Evolutionary conservation across 2,329 filamentous ascomycete genomes (phyloP), one percentile per base, ranked within the genome.

Genomic region (Aspergillus candidus): DNA sequence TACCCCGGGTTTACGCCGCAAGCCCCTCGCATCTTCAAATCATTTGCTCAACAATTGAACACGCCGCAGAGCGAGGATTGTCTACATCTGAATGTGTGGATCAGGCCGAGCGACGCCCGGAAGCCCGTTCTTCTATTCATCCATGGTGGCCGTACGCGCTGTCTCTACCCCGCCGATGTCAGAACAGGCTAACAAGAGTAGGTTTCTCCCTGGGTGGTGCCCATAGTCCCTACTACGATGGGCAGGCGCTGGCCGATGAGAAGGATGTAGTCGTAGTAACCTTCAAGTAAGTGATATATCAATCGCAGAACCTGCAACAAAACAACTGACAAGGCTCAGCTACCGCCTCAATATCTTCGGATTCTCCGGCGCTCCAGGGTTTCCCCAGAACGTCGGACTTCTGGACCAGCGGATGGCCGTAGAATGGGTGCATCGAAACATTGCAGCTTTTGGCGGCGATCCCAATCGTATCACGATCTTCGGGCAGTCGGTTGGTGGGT

Each of bases 331-430:
- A 7, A 17, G 11, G 3, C 12, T 27, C 22, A 53, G 53, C 52
- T 69, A 69, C 49, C 63, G 67, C 3, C n/a, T 68, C 30, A 67
- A 66, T 42, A 65, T 72, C 40, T 70, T 72, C 43, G 69, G 69
- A 5, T 72, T 69, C 46, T 61, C 66, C 0, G 59, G 61, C 10
- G 64, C 65, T 12, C 56, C 60, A 4, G 61, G 57, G 12, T 40
- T 48, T 6, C 39, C 50, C 4, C 51, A 52, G 11, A 80, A 80
- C 46, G 54, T 75, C 2, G 77, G 75, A 1, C 57, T 80, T 5
- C 65, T 71, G 4, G 77, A 80, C 48, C 75, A 79, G 52, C 68
- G 77, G 2, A 51, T 70, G 11, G 75, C 73, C 0, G 54, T 79
- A 0, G 71, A 78, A 56, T 79, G 76, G 76, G 58, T 75, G 0